Percentiles rank a stretch among this genome's conserved stretches.
Conservation (phyloP, 1,284 basidiomycete genomes). For the Ganoderma lingzhi region DNA sequence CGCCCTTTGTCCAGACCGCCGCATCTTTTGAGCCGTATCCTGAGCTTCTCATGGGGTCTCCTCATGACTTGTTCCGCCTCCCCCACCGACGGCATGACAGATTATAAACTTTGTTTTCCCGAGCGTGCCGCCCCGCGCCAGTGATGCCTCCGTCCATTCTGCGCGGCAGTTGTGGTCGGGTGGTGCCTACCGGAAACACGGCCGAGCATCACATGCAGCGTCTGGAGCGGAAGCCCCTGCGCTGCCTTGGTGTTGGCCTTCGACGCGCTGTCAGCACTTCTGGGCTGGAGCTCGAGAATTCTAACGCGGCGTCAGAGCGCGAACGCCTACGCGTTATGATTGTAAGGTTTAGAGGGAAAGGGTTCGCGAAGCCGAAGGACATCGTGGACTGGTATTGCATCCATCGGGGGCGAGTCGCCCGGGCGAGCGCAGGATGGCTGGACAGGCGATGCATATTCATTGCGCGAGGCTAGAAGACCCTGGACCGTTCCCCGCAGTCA, state of each 20-base stretch:
- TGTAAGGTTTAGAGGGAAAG: slow-evolving; percentile 1
- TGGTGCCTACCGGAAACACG: neutral
- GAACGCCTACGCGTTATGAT: neutral
- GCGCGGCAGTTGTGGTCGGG: neutral
- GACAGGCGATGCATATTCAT: neutral
- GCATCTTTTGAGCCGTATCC: too few species aligned
- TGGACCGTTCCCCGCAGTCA: neutral
- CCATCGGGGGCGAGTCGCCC: slow-evolving; percentile 2
- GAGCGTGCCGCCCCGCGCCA: neutral
- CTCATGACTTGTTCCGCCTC: slow-evolving; percentile 5
- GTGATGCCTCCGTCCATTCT: neutral
- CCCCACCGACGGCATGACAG: slow-evolving; percentile 12
- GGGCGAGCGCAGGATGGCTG: neutral
- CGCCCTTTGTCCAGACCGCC: neutral
- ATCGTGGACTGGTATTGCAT: slow-evolving; percentile 1
- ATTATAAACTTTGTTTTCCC: slow-evolving; percentile 19
- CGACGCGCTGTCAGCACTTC: neutral
- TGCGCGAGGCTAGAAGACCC: neutral
- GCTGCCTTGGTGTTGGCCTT: neutral
- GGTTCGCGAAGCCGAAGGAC: neutral
- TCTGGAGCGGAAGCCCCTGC: neutral
- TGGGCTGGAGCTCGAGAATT: slow-evolving; percentile 3
- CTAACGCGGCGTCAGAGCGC: slow-evolving; percentile 2
- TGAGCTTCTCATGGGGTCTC: slow-evolving; percentile 6
- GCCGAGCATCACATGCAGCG: neutral